A percentile compares a stretch with the other conserved stretches of the same genome.
Evolutionary conservation across 495 filamentous ascomycete genomes (phyloP).

Genomic region (Penicillium subrubescens): DNA sequence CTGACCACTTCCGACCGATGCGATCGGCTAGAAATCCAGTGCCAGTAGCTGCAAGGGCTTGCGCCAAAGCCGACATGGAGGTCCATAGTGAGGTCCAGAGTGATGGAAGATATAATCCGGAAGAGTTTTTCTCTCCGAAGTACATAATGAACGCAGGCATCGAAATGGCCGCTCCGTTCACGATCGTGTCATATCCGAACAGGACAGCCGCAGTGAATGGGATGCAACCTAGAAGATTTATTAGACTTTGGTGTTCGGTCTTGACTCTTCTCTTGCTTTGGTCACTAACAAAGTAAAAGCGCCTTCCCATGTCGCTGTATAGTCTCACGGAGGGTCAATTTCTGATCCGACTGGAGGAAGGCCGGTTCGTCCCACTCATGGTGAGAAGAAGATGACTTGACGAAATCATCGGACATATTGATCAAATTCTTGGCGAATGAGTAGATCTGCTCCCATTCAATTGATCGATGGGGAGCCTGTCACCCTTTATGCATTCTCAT

Average conservation of each 20-base stretch:
- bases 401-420: conserved; percentile 3
- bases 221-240: not conserved
- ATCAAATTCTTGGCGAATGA: not conserved
- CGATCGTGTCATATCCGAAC: conserved; percentile 25
- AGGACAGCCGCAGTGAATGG: conserved; percentile 9
- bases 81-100: conserved; percentile 34
- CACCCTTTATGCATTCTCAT: not conserved
- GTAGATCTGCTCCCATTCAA: not conserved
- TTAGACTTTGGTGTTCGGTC: not conserved
- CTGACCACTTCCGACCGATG: conserved; percentile 24
- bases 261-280: not conserved
- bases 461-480: not conserved
- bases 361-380: conserved; percentile 12
- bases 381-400: conserved; percentile 12
- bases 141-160: conserved; percentile 33
- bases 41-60: conserved; percentile 25
- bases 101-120: conserved; percentile 23
- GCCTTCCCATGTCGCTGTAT: conserved; percentile 5
- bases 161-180: conserved; percentile 25
- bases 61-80: conserved; percentile 29
- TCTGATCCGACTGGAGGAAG: conserved; percentile 10
- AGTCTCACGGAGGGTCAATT: conserved; percentile 2
- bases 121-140: conserved; percentile 22
- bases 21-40: conserved; percentile 27
- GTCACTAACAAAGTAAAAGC: conserved; percentile 9